Base-by-base conservation (phyloP, 139 green algal genomes). In the Spirogloea muscicola region DNA sequence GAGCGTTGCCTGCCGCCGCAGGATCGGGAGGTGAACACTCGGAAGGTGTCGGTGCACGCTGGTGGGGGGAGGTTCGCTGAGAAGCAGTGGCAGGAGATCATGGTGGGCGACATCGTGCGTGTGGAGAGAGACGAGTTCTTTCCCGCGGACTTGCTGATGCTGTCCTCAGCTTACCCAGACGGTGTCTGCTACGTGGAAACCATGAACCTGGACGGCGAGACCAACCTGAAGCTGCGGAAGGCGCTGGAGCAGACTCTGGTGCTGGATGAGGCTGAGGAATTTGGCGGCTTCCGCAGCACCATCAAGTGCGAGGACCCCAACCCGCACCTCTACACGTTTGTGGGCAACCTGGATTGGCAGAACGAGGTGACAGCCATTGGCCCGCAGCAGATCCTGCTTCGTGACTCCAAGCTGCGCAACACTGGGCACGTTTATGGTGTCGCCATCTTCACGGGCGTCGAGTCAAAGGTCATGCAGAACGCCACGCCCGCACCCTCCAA, bases 161-260 rank as follows among this genome's bases (percentile, higher is more conserved):
- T 96, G 39, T 82, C 84, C 16, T 88, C 84, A 3, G 76, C 73
- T 4, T 82, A 89, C 46, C 41, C 79, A 0, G 87, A 89, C 6
- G 82, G 86, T 51, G 59, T 91, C 1, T 90, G 86, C 62, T 94
- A 93, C 49, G 85, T 95, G 25, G 89, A 96, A 74, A 96, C 92
- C n/a, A 95, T 93, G 83, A 95, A 97, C 77, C 86, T 97, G 72
- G 92, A 97, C 68, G 92, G 90, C n/a, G 93, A 97, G 74, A 96
- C 88, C 36, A 97, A 97, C 82, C 86, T 97, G 2, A 97, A 97
- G 83, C 88, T 96, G 41, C 90, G 92, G 33, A 79, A 77, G 41
- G 27, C 51, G 25, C 51, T 85, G 3, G 74, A 87, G 41, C 48
- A 74, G 46, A 84, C 67, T 25, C 38, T 76, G 41, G 9, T 18